phyloP scores from a whole-genome alignment of 805 yeast species.

The Candida nitratophila region DNA sequence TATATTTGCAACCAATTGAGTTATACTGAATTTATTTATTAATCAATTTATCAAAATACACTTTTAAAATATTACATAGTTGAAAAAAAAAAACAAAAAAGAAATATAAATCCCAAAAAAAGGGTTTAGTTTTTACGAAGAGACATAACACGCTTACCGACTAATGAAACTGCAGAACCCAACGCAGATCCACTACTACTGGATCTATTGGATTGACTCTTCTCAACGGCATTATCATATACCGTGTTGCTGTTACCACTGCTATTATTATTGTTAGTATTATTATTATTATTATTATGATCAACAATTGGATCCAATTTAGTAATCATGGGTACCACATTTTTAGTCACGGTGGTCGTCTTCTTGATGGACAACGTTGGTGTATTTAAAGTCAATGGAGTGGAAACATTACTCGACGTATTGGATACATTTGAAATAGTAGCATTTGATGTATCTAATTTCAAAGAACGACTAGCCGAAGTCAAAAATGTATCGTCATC shows the following conservation, averaged over 20 bases:
- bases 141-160: slow-evolving; percentile 21
- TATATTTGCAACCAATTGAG: no score
- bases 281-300: slow-evolving; percentile 1
- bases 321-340: slow-evolving; percentile 25
- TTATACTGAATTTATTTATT: no score
- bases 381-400: slow-evolving; percentile 2
- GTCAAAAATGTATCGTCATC: background rate
- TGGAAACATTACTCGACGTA: background rate
- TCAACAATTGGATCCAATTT: slow-evolving; percentile 16
- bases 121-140: slow-evolving; percentile 9
- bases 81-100: background rate
- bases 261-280: slow-evolving; percentile 1
- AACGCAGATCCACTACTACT: background rate
- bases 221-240: slow-evolving; percentile 2
- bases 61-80: no score
- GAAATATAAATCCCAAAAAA: background rate
- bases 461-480: background rate
- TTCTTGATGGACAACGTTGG: slow-evolving; percentile 11
- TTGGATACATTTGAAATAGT: background rate
- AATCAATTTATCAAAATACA: no score
- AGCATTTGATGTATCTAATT: background rate
- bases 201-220: background rate
- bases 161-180: slow-evolving; percentile 8
- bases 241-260: no score
- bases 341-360: slow-evolving; percentile 13